These are phyloP conservation scores for Hsuehochloa calcarea DNA, from an alignment of 176 grass and related monocot genomes.

Conservation along the genomic window DNA sequence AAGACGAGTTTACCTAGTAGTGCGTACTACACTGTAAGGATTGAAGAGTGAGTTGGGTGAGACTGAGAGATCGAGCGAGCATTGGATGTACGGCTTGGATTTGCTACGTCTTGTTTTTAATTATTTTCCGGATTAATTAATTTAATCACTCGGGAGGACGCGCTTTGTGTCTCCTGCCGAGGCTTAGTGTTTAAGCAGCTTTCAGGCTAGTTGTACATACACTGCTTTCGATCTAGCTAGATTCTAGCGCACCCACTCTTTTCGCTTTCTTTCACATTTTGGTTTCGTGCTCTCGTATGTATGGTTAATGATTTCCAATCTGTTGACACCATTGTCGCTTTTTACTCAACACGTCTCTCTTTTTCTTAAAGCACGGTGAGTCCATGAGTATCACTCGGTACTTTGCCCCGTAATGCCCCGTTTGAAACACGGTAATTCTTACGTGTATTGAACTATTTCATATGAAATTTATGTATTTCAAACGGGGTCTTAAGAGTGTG, in stretches of 20 bases:
- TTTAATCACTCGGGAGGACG: conserved; percentile 38
- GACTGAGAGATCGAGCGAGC: not conserved
- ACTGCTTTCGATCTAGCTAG: conserved; percentile 25
- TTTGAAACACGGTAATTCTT: too few species aligned
- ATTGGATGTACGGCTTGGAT: conserved; percentile 50
- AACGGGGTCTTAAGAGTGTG: too few species aligned
- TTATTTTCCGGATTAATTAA: conserved; percentile 12
- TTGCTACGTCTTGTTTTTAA: conserved; percentile 25
- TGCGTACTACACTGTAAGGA: conserved; percentile 10
- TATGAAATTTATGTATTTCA: too few species aligned
- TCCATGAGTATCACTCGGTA: too few species aligned
- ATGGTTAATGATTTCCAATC: not conserved
- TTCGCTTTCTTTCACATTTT: not conserved
- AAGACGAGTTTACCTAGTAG: conserved; percentile 11
- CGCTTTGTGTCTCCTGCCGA: conserved; percentile 46
- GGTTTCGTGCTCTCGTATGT: not conserved
- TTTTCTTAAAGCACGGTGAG: not conserved
- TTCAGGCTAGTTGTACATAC: not conserved
- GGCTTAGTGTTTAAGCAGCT: conserved; percentile 34
- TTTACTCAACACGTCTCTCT: not conserved
- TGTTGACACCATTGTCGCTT: not conserved
- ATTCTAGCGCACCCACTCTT: conserved; percentile 16
- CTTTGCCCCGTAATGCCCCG: too few species aligned
- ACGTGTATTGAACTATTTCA: too few species aligned
- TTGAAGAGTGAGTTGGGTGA: conserved; percentile 9